These are phyloP conservation scores for Eleusine coracana DNA, from an alignment of 176 grass and related monocot genomes.

Conservation along the genomic window DNA sequence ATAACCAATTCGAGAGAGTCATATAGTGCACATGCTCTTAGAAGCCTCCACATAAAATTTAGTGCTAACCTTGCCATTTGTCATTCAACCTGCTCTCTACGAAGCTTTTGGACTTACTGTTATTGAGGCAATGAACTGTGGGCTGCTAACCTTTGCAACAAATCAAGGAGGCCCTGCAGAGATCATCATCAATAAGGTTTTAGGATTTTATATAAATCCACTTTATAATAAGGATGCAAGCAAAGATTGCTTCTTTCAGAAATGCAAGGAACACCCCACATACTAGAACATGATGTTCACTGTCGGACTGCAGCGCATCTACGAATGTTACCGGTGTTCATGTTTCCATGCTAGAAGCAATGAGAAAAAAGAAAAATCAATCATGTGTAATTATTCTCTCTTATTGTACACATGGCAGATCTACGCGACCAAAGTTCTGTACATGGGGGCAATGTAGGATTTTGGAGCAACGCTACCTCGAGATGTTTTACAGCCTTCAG, in stretches of 20 bases:
- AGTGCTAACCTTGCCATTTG: too few relatives aligned
- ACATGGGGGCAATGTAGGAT: slow-evolving; percentile 83
- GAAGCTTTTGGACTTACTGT: slow-evolving; percentile 95
- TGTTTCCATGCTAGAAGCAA: too few relatives aligned
- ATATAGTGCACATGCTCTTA: too few relatives aligned
- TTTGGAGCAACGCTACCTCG: slow-evolving; percentile 79
- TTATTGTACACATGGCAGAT: slow-evolving; percentile 88
- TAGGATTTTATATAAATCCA: slow-evolving; percentile 89
- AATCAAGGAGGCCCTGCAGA: slow-evolving; percentile 88
- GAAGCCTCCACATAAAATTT: too few relatives aligned
- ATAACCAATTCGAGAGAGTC: neutral
- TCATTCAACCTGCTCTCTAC: slow-evolving; percentile 84
- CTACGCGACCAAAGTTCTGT: slow-evolving; percentile 75
- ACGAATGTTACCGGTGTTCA: slow-evolving; percentile 59
- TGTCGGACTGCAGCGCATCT: slow-evolving; percentile 83
- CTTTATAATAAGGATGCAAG: slow-evolving; percentile 60
- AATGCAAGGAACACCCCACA: slow-evolving; percentile 70
- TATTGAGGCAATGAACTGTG: slow-evolving; percentile 96
- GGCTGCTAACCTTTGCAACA: slow-evolving; percentile 84
- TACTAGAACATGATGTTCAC: slow-evolving; percentile 90
- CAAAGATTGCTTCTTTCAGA: slow-evolving; percentile 95
- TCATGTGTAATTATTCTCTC: neutral
- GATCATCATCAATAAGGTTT: slow-evolving; percentile 88
- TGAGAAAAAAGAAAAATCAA: neutral
- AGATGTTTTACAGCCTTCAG: slow-evolving; percentile 79